Conservation (phyloP, 176 grass and related monocot species). For the Carex cristatella region DNA sequence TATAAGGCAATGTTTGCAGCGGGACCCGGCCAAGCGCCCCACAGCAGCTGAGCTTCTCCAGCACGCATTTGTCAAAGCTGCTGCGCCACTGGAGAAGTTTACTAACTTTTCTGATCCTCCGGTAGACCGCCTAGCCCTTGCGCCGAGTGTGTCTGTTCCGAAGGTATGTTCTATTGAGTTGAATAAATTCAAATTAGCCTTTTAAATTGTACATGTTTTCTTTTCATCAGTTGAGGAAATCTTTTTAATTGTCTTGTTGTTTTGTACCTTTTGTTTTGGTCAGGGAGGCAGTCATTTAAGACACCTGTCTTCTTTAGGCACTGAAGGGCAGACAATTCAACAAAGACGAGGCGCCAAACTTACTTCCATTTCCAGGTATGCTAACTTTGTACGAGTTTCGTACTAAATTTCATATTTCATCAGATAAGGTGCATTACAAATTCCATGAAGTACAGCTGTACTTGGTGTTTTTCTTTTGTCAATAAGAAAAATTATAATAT, state of each 20-base stretch:
- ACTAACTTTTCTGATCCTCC: slow-evolving; percentile 36
- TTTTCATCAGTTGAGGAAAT: not conserved
- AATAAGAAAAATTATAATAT: not conserved
- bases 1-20: slow-evolving; percentile 65
- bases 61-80: slow-evolving; percentile 84
- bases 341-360: slow-evolving; percentile 73
- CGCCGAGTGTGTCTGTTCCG: slow-evolving; percentile 35
- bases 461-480: not conserved
- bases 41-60: slow-evolving; percentile 80
- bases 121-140: slow-evolving; percentile 33
- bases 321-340: slow-evolving; percentile 73
- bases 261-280: slow-evolving; percentile 28
- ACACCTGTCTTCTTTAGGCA: slow-evolving; percentile 80
- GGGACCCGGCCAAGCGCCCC: slow-evolving; percentile 74
- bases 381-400: not conserved
- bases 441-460: not conserved
- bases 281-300: slow-evolving; percentile 52
- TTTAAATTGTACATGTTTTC: slow-evolving; percentile 13
- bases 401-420: not conserved
- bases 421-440: not conserved
- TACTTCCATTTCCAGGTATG: slow-evolving; percentile 48
- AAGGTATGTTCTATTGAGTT: slow-evolving; percentile 44
- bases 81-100: slow-evolving; percentile 54
- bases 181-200: not conserved
- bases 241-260: slow-evolving; percentile 11